Base-by-base conservation (phyloP, 441 rosid genomes). In the Lepidium campestre region DNA sequence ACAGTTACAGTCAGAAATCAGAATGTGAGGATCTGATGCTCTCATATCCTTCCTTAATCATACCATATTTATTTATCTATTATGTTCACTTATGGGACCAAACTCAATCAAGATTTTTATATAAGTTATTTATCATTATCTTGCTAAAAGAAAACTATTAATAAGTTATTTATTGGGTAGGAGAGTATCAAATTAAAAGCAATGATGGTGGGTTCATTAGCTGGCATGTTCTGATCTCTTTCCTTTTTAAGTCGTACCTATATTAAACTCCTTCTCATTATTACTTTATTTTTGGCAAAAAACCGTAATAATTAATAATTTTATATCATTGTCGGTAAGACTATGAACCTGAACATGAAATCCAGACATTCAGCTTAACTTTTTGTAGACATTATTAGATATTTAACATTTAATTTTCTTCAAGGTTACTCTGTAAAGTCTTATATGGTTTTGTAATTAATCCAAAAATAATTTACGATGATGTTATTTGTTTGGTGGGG, bases 171-270 rank as follows among this genome's bases (percentile, higher is more conserved):
- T 40, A 57, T 57, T 65, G 71, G 67, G 55, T 49, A 14, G 23
- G 56, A 32, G 7, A 25, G 44, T 57, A 59, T 59, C 62, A 59
- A 58, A 11, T 34, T 34, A 35, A 58, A 72, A 72, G 67, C 61
- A 66, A 72, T 72, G 76, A 66, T 72, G 72, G 72, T 65, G 62
- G 57, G 61, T 50, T 72, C 72, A 66, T 35, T 65, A 66, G 72
- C 76, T 72, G 72, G 76, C 76, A 60, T 73, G 58, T 68, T 57
- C 66, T 73, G 29, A 65, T 72, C 61, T 65, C 35, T 59, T 57
- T 34, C 71, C 65, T 39, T 29, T 40, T 40, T 50, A 71, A 64
- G 59, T 71, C 75, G 40, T 48, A 44, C 46, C 46, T 29, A 18
- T 62, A 52, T 40, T 4, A 40, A 55, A 55, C 57, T 47, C 64